These are phyloP conservation scores for Corynascus novoguineensis DNA, from an alignment of 495 filamentous ascomycete species.

Conservation along the genomic window DNA sequence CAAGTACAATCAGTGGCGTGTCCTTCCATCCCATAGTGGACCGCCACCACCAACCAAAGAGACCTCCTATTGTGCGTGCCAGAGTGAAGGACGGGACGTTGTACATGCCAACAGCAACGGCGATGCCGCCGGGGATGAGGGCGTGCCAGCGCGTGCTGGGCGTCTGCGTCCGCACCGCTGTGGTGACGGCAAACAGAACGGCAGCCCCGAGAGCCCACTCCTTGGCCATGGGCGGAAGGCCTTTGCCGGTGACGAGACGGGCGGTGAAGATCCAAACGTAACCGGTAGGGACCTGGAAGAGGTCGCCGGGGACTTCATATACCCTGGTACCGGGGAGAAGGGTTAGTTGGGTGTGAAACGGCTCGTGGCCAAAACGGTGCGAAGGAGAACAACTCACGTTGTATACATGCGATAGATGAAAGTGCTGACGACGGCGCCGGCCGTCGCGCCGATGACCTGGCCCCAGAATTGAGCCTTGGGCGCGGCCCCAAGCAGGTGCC, in stretches of 20 bases:
- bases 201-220: constrained; percentile 70
- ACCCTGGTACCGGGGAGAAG: constrained; percentile 50
- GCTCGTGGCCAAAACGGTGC: not conserved
- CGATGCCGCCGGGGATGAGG: constrained; percentile 85
- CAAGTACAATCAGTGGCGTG: constrained; percentile 53
- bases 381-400: constrained; percentile 27
- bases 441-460: constrained; percentile 82
- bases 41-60: constrained; percentile 79
- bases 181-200: constrained; percentile 61
- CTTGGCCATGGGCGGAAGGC: constrained; percentile 73
- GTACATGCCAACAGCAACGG: constrained; percentile 96
- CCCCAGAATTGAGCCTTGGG: constrained; percentile 96
- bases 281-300: constrained; percentile 91
- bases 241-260: constrained; percentile 86
- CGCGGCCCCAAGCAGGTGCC: constrained; percentile 83
- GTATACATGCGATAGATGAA: constrained; percentile 90
- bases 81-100: constrained; percentile 95
- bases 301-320: constrained; percentile 76
- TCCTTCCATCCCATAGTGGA: constrained; percentile 46
- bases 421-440: constrained; percentile 83
- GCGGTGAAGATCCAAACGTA: constrained; percentile 98
- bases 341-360: not conserved
- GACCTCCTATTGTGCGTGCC: constrained; percentile 77
- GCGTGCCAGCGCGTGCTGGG: constrained; percentile 46
- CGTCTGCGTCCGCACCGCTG: constrained; percentile 55